Evolutionary conservation across 495 filamentous ascomycete genomes (phyloP).

Genomic region (Neurospora tetraspora): DNA sequence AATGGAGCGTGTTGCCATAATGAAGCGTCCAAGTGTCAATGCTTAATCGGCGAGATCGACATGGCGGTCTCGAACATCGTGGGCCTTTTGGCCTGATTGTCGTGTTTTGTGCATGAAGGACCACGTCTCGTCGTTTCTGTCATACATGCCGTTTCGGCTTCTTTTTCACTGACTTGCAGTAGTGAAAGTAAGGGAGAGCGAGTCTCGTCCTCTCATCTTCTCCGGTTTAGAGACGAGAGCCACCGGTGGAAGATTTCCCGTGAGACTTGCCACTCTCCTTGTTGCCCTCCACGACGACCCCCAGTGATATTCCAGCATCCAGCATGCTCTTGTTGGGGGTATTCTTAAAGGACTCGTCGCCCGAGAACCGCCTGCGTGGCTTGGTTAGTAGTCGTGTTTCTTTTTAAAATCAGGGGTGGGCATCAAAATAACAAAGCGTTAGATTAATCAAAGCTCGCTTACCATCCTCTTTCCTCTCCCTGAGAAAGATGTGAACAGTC

Average conservation of each 20-base stretch:
- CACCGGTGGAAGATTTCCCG: not conserved
- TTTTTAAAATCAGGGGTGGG: constrained; percentile 10
- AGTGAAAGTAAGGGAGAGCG: not conserved
- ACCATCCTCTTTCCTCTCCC: constrained; percentile 88
- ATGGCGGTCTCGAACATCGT: not conserved
- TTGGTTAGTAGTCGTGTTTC: not conserved
- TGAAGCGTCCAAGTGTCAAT: not conserved
- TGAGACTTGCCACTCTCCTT: not conserved
- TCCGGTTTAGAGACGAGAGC: not conserved
- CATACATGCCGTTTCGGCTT: not conserved
- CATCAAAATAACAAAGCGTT: constrained; percentile 5
- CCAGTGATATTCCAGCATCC: constrained; percentile 24
- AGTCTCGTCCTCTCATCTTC: not conserved
- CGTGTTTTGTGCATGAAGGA: not conserved
- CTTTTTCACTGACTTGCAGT: not conserved
- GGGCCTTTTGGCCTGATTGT: not conserved
- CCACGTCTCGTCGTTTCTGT: not conserved
- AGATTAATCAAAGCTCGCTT: constrained; percentile 26
- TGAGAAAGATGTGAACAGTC: constrained; percentile 66
- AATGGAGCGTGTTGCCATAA: not conserved
- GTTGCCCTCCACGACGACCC: constrained; percentile 23
- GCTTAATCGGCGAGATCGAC: not conserved
- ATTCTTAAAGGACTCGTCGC: constrained; percentile 57
- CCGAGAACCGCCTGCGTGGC: constrained; percentile 55
- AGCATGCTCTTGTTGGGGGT: constrained; percentile 6